Evolutionary conservation across 257 asterid species (phyloP).

Genomic region (Rubia yunnanensis): DNA sequence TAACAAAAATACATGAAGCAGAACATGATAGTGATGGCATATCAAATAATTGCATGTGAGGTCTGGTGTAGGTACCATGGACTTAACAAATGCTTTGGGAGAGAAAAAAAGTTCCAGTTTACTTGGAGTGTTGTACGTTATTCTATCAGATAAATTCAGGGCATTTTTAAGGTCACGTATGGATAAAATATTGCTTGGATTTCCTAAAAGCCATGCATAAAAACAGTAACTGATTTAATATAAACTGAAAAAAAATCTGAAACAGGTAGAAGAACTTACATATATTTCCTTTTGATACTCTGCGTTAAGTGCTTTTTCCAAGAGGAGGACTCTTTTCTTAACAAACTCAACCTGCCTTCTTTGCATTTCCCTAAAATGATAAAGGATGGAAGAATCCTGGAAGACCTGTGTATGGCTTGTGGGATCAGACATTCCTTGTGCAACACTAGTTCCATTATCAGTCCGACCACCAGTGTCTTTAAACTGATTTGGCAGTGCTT

Average conservation of each 20-base stretch:
- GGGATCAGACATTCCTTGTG: constrained; percentile 48
- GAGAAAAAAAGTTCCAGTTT: background rate
- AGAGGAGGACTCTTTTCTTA: constrained; percentile 84
- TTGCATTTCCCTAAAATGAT: constrained; percentile 86
- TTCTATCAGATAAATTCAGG: background rate
- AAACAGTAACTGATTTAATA: background rate
- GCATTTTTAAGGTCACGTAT: background rate
- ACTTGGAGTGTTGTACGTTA: background rate
- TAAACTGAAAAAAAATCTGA: background rate
- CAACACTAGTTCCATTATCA: constrained; percentile 40
- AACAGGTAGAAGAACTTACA: constrained; percentile 43
- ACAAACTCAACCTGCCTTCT: constrained; percentile 81
- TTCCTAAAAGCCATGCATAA: background rate
- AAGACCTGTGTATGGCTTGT: constrained; percentile 40
- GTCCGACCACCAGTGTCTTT: constrained; percentile 34
- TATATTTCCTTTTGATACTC: constrained; percentile 55
- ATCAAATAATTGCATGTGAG: background rate
- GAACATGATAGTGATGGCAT: background rate
- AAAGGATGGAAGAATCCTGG: constrained; percentile 53
- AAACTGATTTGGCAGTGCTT: constrained; percentile 36
- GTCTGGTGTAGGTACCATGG: background rate
- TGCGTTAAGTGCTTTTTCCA: constrained; percentile 73
- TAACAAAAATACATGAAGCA: background rate
- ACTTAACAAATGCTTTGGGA: background rate
- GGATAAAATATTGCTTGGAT: background rate